Percentiles rank a stretch among this genome's conserved stretches.
Evolutionary conservation across 495 filamentous ascomycete species (phyloP).

Genomic region (Hypoxylon rickii): DNA sequence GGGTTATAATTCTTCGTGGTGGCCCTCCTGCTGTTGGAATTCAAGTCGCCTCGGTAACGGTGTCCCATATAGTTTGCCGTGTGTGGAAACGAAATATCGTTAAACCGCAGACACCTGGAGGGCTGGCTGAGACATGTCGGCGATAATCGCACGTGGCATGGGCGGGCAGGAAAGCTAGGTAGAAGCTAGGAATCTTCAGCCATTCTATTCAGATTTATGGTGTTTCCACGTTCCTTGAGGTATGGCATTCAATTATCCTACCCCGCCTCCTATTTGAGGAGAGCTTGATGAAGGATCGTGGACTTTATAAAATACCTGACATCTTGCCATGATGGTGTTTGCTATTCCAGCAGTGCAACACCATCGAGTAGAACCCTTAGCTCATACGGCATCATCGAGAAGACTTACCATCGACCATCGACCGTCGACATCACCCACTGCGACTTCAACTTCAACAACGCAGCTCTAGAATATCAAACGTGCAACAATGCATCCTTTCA

Average conservation of each 20-base stretch:
- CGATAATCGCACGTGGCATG: conserved; percentile 12
- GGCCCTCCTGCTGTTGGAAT: conserved; percentile 11
- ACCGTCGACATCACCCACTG: background rate
- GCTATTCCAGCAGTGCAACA: no score
- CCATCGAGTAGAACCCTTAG: no score
- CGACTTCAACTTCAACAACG: background rate
- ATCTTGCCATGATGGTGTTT: background rate
- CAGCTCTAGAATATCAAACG: background rate
- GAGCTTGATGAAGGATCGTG: background rate
- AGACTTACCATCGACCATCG: no score
- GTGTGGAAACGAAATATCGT: conserved; percentile 5
- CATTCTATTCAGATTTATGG: conserved; percentile 11
- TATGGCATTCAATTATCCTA: conserved; percentile 15
- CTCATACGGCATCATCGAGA: no score
- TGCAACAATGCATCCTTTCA: conserved; percentile 16
- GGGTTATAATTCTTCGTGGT: background rate
- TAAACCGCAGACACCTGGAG: background rate
- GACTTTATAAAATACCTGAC: conserved; percentile 12
- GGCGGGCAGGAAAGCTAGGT: no score
- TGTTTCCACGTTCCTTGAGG: conserved; percentile 7
- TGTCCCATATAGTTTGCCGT: conserved; percentile 21
- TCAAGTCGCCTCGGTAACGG: background rate
- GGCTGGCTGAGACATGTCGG: conserved; percentile 22
- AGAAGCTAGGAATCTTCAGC: conserved; percentile 33
- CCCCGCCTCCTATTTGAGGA: conserved; percentile 12